Evolutionary conservation across 2,329 filamentous ascomycete genomes (phyloP), one percentile per base, ranked within the genome.

Genomic region (Catunica adiposa): DNA sequence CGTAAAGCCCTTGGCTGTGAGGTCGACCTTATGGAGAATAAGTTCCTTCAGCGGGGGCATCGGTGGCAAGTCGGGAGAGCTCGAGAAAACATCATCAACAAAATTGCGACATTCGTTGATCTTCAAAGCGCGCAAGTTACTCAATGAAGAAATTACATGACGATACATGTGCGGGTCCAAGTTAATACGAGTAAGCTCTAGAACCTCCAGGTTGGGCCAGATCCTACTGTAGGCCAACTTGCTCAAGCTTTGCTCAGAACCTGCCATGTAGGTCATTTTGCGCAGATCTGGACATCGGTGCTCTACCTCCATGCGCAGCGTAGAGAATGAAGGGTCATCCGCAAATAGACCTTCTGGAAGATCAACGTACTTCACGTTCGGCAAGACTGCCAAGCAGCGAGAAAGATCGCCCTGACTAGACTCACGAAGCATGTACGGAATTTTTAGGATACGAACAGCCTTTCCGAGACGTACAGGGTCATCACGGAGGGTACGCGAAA

Each of bases 341-440:
- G 77, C 80, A 69, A 83, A 96, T 66, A 95, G 79, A 52, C 88
- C 89, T 61, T 92, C 85, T 3, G 90, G 90, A 6, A 97, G 76
- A 68, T 97, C 90, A 61, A 95, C 83, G 66, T 92, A 96, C 66
- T 80, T 83, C 47, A 97, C 73, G 64, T 90, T 89, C 29, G 88
- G 86, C 46, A 90, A 75, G 23, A 89, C 85, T 38, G 88, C 87
- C 51, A 96, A 84, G 25, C 86, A 87, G 53, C 89, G 81, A 8
- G 90, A 89, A 51, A 96, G 77, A 60, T 90, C 86, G 55, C 85
- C 78, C 66, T 92, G 88, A 66, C 79, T 85, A 1, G 86, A 86
- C 70, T 96, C 88, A 57, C 90, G 82, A 55, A 90, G 83, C 90
- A 96, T 96, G 68, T 95, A 96, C 5, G 90, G 88, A 58, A 88